Base-by-base conservation (phyloP, 2,329 filamentous ascomycete genomes). In the Fusarium chaquense region DNA sequence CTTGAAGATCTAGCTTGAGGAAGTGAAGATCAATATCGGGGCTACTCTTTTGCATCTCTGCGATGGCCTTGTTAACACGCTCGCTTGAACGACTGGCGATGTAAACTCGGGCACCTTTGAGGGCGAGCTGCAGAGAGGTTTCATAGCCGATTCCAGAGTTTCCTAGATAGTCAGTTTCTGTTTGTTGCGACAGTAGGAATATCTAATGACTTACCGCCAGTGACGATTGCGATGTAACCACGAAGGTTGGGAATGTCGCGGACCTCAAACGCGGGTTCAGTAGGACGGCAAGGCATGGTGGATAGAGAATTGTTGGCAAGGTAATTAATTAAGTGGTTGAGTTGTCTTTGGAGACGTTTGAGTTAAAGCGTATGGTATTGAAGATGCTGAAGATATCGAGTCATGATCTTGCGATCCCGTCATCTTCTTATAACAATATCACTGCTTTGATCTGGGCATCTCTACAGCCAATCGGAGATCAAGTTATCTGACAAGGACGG, bases 71-170 rank as follows among this genome's bases (percentile, higher is more conserved):
- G 22, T 55, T 50, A 12, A 75, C 72, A 0, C 73, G 68, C 0
- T 74, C 71, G 2, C 50, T 52, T 8, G 73, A 75, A 4, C 73
- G 62, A 7, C 62, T 65, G 8, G 73, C 68, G 22, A 75, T 69
- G 55, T 74, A 75, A 0, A 75, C 70, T 24, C 73, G 52, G 0
- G 73, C 73, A 2, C 62, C 63, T 2, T 53, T 58, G 3, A 69
- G 55, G 20, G 72, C 73, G 6, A 75, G 68, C 16, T 74, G 68
- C 0, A 67, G 57, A 3, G 70, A 54, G 12, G 70, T 74, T 30
- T 75, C 72, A 38, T 67, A 74, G 6, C 72, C 73, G 20, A 75
- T 67, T 1, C 73, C 73, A 4, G 65, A 66, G 40, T 75, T 74
- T 0, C 73, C 73, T 70, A 0, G 0, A 1, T 3, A 2, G 6